Evolutionary conservation across 306 rosid species (phyloP).

Genomic region (Elaeagnus macrophylla): DNA sequence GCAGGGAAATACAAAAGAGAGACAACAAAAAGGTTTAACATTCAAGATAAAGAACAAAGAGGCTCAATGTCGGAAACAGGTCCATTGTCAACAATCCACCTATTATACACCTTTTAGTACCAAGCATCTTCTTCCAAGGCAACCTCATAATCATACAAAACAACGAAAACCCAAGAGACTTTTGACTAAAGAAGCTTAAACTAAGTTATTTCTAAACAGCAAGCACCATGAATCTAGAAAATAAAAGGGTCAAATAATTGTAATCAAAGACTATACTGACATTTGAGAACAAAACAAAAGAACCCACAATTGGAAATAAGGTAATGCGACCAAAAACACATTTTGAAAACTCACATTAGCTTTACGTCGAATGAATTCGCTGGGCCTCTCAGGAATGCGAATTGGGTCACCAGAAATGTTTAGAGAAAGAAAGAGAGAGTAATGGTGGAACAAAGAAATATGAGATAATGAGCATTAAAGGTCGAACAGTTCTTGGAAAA

Average conservation of each 20-base stretch:
- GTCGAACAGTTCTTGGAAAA: constrained; percentile 26
- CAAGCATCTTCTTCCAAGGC: constrained; percentile 50
- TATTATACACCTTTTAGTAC: constrained; percentile 49
- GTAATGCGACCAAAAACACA: background rate
- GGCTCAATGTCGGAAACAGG: constrained; percentile 29
- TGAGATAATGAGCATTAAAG: constrained; percentile 13
- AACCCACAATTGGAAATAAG: background rate
- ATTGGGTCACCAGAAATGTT: constrained; percentile 8
- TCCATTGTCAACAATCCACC: constrained; percentile 49
- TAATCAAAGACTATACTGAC: background rate
- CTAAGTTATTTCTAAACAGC: constrained; percentile 17
- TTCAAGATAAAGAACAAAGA: constrained; percentile 46
- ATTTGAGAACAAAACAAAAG: background rate
- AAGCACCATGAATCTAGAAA: constrained; percentile 14
- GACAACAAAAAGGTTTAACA: constrained; percentile 38
- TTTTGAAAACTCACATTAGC: background rate
- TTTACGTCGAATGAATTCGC: background rate
- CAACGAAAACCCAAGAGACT: constrained; percentile 13
- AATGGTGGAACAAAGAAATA: background rate
- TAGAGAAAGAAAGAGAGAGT: constrained; percentile 8
- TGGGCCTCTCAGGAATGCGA: constrained; percentile 10
- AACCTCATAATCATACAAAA: constrained; percentile 23
- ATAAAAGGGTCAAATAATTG: constrained; percentile 9
- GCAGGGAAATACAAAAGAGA: constrained; percentile 33
- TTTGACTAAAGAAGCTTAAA: constrained; percentile 29